Evolutionary conservation across 176 grass and related monocot species (phyloP), one percentile per base, ranked within the genome.

Genomic region (Rhipidocladum racemiflorum): DNA sequence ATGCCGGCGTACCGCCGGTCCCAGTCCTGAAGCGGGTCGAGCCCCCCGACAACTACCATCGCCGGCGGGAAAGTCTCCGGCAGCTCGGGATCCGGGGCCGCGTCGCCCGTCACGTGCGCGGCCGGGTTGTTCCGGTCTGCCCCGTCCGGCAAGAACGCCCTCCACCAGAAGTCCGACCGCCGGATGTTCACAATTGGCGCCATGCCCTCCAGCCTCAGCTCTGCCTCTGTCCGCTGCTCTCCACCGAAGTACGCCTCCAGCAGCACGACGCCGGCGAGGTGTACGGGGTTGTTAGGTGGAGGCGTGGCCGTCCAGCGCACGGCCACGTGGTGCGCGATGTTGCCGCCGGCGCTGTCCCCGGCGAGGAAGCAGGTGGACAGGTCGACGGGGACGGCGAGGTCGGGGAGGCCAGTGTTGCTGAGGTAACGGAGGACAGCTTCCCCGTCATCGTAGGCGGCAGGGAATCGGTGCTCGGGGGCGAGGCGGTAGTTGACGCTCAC

Each of bases 241-340:
- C 90, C 93, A 1, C 93, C 93, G 83, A 97, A 94, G 78, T 43
- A 93, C 0, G 94, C 66, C 43, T 87, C 56, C 8, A 94, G 65
- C 0, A 61, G 53, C n/a, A 94, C 17, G 29, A 90, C 29, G 24
- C 93, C 90, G 6, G 61, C 84, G 60, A 92, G 44, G n/a, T 60
- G 81, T 21, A 91, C 4, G 21, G 23, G 3, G 17, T 3, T 28
- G 53, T 55, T 55, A 11, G 16, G 5, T 1, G 40, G 6, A 21
- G 38, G 38, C 5, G 73, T 40, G 20, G 63, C n/a, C 15, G 55
- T 54, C 53, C 79, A 91, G 21, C 74, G 80, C 24, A 63, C 80
- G 24, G 80, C 89, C 18, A 76, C 73, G 35, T 60, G 35, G 73
- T 76, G 73, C n/a, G 73, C 73, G 3, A 76, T 76, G 73, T 76